Evolutionary conservation across 169 alveolate genomes (phyloP), one percentile per base, ranked within the genome.

Genomic region (Plasmodium cynomolgi): DNA sequence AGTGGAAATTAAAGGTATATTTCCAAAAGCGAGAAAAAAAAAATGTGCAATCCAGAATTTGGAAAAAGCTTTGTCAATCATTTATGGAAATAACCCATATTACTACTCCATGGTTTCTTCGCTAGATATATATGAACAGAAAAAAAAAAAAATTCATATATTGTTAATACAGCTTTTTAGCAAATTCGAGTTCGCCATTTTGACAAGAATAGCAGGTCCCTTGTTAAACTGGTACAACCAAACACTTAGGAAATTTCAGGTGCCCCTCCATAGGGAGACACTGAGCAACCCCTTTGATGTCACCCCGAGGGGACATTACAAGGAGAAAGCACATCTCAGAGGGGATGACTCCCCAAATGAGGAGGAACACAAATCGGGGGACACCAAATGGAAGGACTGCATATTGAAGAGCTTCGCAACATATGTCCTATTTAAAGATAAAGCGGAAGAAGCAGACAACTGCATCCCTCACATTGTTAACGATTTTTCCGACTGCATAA

Each of bases 1-100:
- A 26, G 39, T 86, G 58, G 77, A 50, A 58, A 39, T 86, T 86
- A 77, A 34, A 34, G 82, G 81, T 9, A 75, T 86, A 54, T 86
- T 86, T 47, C 39, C 62, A 37, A 86, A 86, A 54, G 93, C 93
- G 71, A 34, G 31, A 58, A 72, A 86, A 86, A 86, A 86, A 86
- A 86, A 79, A 86, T 86, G 93, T 79, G 84, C 93, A 23, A 56
- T 86, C 39, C 79, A 86, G 33, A 86, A 86, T 86, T 86, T 86
- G 56, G 93, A 86, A 79, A 86, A 86, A 56, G 93, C 88, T 23
- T 20, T 86, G 68, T 75, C 88, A 54, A 86, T 86, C 8, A 47
- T 86, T 77, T 86, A 86, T 79, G 82, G 41, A 71, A 86, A 86
- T 15, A 86, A 86, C 54, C 86, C 93, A n/a, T 79, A 77, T 79